Evolutionary conservation across 169 alveolate genomes (phyloP), one percentile per base, ranked within the genome.

Genomic region (Cyclospora cayetanensis): DNA sequence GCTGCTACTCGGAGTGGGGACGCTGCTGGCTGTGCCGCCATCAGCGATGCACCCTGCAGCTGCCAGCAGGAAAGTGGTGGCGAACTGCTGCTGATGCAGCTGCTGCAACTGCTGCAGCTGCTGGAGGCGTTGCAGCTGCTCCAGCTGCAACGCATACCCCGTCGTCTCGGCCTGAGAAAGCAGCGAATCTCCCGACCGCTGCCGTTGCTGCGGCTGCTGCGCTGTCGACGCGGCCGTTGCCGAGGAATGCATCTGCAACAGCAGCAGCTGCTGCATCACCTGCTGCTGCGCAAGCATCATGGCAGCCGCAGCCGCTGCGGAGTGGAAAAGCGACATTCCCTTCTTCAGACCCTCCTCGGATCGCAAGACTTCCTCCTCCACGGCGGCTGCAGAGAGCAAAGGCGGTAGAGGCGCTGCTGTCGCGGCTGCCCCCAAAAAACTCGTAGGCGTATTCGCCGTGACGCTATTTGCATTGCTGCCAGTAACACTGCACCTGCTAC

Each of bases 21-120:
- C 66, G 29, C 41, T 76, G 86, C 86, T 76, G 86, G 55, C n/a
- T n/a, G n/a, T 76, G 65, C 65, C 43, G 39, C 86, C 66, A 15
- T 76, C 86, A 2, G 86, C 65, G 5, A 76, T 76, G n/a, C 86
- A 42, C 25, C 86, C 86, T 4, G 86, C 65, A 76, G 86, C 86
- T 42, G 86, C 86, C 39, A 76, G 86, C 5, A 76, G 25, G 41
- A 76, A 76, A 0, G 86, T 76, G 1, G 86, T 76, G 9, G 86
- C 86, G 66, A 76, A 76, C 35, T 76, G 86, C 66, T 76, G 86
- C 66, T 76, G 86, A 42, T 76, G 86, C 66, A 76, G 86, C 86
- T 76, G 86, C 86, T 76, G 86, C 86, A 76, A 65, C 66, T 76
- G 86, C 86, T 76, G 86, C 86, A 76, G 86, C 66, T 76, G 86